Percentiles rank a stretch among this genome's conserved stretches.
Conservation (phyloP, 2,329 filamentous ascomycete genomes). For the Penicillium sclerotigenum region DNA sequence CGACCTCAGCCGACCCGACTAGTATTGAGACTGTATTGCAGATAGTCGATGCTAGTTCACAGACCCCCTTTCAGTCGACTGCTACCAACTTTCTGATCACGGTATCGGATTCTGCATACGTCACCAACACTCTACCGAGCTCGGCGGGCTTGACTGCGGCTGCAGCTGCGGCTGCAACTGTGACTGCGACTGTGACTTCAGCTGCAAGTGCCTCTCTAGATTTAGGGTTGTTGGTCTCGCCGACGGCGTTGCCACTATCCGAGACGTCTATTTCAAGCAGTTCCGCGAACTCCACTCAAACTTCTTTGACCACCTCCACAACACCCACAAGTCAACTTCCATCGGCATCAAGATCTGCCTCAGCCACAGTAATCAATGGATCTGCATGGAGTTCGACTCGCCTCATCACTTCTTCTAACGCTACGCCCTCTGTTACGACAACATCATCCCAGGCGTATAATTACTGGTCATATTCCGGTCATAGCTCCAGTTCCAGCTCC, state of each 20-base stretch:
- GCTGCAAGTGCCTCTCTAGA: neutral
- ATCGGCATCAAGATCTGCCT: conserved; percentile 8
- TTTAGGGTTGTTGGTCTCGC: neutral
- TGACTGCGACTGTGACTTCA: neutral
- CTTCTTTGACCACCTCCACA: conserved; percentile 3
- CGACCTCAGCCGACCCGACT: conserved; percentile 3
- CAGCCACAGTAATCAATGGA: conserved; percentile 9
- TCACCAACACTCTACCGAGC: conserved; percentile 8
- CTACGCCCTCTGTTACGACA: neutral
- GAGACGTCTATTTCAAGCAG: neutral
- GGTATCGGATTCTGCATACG: conserved; percentile 12
- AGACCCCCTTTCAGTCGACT: conserved; percentile 14
- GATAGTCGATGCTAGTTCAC: conserved; percentile 19
- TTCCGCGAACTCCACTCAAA: conserved; percentile 1
- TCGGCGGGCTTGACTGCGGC: neutral
- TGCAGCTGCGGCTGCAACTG: neutral
- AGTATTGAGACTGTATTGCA: conserved; percentile 18
- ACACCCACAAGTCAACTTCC: neutral
- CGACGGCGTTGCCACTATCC: neutral
- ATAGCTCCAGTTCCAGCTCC: neutral
- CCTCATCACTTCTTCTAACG: conserved; percentile 3
- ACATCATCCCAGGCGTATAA: neutral
- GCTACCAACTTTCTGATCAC: conserved; percentile 15
- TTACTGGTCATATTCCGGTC: neutral
- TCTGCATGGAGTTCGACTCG: conserved; percentile 13